Evolutionary conservation across 1,284 basidiomycete genomes (phyloP).

Genomic region (Papiliotrema fonsecae): DNA sequence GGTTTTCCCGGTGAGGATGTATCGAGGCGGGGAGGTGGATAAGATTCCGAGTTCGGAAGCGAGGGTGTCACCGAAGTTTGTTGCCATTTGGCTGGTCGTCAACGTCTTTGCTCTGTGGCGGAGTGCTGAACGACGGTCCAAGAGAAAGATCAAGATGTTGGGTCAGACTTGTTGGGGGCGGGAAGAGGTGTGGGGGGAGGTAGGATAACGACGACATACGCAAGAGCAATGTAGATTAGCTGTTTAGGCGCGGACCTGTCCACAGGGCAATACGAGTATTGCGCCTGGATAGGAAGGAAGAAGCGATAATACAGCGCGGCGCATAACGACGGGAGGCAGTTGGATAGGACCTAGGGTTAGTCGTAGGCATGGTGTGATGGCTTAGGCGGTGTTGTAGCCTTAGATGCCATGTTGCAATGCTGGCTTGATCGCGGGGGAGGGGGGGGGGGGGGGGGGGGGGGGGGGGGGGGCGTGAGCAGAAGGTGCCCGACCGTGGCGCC

Average conservation of each 20-base stretch:
- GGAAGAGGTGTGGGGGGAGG: not conserved
- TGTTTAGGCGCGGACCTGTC: conserved; percentile 8
- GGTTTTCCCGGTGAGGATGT: conserved; percentile 65
- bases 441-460: too few relatives aligned
- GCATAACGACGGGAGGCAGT: conserved; percentile 65
- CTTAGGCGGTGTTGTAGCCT: too few relatives aligned
- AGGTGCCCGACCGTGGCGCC: too few relatives aligned
- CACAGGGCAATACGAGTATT: conserved; percentile 1
- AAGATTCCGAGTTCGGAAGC: conserved; percentile 66
- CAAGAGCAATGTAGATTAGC: conserved; percentile 20
- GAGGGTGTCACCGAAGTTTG: conserved; percentile 32
- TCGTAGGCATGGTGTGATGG: too few relatives aligned
- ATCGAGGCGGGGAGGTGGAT: conserved; percentile 60
- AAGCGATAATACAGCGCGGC: conserved; percentile 63
- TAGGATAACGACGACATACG: not conserved
- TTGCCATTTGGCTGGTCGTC: conserved; percentile 25
- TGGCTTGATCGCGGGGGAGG: too few relatives aligned
- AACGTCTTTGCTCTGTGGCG: not conserved
- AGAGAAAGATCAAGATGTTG: too few relatives aligned
- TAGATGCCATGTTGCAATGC: too few relatives aligned
- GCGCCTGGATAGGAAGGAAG: conserved; percentile 19
- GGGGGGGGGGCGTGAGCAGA: too few relatives aligned
- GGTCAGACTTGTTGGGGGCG: too few relatives aligned
- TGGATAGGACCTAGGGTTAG: conserved; percentile 58
- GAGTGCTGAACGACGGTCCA: too few relatives aligned